Evolutionary conservation across 345 rosid species (phyloP).

Genomic region (Arabidopsis arenosa): DNA sequence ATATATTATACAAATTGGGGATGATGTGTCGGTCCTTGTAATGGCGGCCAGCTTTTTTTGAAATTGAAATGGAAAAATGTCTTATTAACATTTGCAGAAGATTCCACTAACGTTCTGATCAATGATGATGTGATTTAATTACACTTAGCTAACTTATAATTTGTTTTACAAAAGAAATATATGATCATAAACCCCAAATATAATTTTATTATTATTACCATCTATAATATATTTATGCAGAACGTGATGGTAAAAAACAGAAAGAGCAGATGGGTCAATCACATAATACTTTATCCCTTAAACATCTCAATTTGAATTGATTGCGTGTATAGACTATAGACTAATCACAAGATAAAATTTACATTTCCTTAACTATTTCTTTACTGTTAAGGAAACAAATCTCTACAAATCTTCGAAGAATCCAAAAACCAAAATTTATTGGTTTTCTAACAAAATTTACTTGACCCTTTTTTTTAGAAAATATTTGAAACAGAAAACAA

Average conservation of each 20-base stretch:
- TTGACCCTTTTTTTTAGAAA: too few relatives aligned
- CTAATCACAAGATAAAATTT: background rate
- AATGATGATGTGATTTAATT: slow-evolving; percentile 42
- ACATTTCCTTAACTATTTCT: background rate
- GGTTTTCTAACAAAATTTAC: too few relatives aligned
- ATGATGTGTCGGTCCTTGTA: slow-evolving; percentile 33
- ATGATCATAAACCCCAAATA: slow-evolving; percentile 6
- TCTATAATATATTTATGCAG: background rate
- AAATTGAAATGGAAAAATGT: slow-evolving; percentile 39
- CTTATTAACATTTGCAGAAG: slow-evolving; percentile 31
- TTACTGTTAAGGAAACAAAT: background rate
- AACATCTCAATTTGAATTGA: slow-evolving; percentile 10
- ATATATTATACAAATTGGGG: slow-evolving; percentile 32
- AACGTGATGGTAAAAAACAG: background rate
- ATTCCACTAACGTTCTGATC: slow-evolving; percentile 44
- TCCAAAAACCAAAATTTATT: background rate
- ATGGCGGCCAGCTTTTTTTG: slow-evolving; percentile 47
- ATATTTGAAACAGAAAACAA: too few relatives aligned
- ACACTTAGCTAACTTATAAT: slow-evolving; percentile 6
- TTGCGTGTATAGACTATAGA: background rate
- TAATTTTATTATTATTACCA: slow-evolving; percentile 17
- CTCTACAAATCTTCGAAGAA: too few relatives aligned
- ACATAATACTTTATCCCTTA: slow-evolving; percentile 1
- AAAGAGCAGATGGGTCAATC: slow-evolving; percentile 12
- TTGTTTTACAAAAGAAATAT: slow-evolving; percentile 14